Base-by-base conservation (phyloP, 2,329 filamentous ascomycete genomes). In the Penicillium sp. region DNA sequence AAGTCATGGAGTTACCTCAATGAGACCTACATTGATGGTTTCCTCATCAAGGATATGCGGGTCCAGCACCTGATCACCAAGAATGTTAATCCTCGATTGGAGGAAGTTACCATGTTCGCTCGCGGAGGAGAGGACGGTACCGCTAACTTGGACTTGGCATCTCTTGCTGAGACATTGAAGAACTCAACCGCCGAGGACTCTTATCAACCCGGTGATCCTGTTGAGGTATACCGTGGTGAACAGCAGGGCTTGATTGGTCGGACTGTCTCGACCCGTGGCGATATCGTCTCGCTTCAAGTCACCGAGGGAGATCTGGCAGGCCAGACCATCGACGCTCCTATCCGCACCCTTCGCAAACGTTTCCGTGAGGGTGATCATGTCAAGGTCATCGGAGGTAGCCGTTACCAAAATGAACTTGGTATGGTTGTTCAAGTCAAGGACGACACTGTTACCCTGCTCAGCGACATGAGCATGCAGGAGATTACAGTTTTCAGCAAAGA, bases 401-500 rank as follows among this genome's bases (percentile, higher is more conserved):
- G 92, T 68, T 98, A 93, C 75, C 87, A 91, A 56, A 95, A 97
- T 68, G 95, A 99, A 78, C 90, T 98, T 46, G 95, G 95, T 76
- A 96, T 97, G 86, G 93, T 99, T 53, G 92, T 98, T 65, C 91
- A 92, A 74, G 95, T 97, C 66, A 89, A 87, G 50, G 92, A 96
- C 60, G 95, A 99, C 73, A 88, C 91, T 40, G 92, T 99, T 58
- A 98, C 95, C 1, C 82, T 99, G 64, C 81, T 99, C 65, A 96
- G 91, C 50, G 95, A 99, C 77, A 92, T 95, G 74, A 95, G 87
- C 60, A 94, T 95, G 76, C 88, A 89, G 54, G 95, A 99, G 74
- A 92, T 99, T 67, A 97, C 93, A 0, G 95, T 99, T 36, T 99
- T 99, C 73, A 97, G 94, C 80, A 97, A 96, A 75, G 95, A 99